These are phyloP conservation scores for Melampsora larici-populina DNA, from an alignment of 1,284 basidiomycete species.

Conservation along the genomic window DNA sequence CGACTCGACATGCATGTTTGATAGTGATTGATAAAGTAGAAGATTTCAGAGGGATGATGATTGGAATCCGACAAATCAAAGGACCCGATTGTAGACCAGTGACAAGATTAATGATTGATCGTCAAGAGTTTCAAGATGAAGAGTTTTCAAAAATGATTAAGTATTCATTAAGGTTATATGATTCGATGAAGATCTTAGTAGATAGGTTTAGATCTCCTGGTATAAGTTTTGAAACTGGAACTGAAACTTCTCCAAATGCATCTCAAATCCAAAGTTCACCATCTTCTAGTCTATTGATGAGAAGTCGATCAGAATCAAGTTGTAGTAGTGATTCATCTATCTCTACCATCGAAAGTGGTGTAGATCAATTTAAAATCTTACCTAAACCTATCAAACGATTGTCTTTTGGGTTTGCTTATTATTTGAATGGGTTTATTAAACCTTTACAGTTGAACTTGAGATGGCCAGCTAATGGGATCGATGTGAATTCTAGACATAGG, in stretches of 20 bases:
- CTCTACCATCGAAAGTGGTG: background rate
- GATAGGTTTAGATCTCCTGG: conserved; percentile 35
- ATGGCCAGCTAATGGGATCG: conserved; percentile 31
- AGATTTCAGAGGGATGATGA: conserved; percentile 16
- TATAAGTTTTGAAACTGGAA: background rate
- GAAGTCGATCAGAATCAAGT: conserved; percentile 1
- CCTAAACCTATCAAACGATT: background rate
- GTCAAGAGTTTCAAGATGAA: conserved; percentile 10
- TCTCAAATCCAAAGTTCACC: background rate
- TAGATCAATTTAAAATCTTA: background rate
- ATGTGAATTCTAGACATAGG: conserved; percentile 16
- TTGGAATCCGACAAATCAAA: conserved; percentile 7
- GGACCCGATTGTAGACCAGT: conserved; percentile 27
- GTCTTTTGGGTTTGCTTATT: conserved; percentile 22
- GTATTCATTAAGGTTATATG: conserved; percentile 20
- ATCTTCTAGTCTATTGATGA: background rate
- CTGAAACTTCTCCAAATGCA: background rate
- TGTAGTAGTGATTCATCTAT: background rate
- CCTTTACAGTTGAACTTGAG: conserved; percentile 24
- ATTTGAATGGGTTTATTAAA: conserved; percentile 15
- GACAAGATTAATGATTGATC: conserved; percentile 15
- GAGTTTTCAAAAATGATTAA: conserved; percentile 6
- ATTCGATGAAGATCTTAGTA: conserved; percentile 37
- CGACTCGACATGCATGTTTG: conserved; percentile 30
- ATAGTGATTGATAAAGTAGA: conserved; percentile 18